A percentile compares a stretch with the other conserved stretches of the same genome.
Conservation (phyloP, 2,329 filamentous ascomycete species). For the Trichophyton verrucosum region DNA sequence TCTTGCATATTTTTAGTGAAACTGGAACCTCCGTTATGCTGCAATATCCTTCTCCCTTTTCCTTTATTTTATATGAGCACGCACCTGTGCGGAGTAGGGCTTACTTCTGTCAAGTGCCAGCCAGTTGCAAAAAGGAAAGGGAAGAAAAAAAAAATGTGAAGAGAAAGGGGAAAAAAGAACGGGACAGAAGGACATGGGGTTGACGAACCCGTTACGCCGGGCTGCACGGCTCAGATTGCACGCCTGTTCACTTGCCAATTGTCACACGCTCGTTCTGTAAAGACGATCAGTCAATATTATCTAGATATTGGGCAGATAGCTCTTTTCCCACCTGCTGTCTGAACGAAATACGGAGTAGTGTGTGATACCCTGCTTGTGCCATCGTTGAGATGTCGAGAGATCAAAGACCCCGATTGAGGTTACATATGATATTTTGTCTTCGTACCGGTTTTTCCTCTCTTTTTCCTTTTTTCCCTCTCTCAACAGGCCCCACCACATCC, state of each 20-base stretch:
- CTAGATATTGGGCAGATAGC: background rate
- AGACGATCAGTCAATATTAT: too few species aligned
- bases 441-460: background rate
- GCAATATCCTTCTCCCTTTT: background rate
- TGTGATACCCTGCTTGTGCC: background rate
- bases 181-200: background rate
- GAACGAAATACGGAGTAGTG: too few species aligned
- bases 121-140: too few species aligned
- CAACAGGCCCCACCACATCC: background rate
- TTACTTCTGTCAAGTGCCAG: background rate
- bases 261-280: background rate
- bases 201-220: slow-evolving; percentile 1
- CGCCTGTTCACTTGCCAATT: background rate
- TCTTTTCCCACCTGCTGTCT: background rate
- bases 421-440: background rate
- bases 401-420: background rate
- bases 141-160: background rate
- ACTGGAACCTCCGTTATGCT: background rate
- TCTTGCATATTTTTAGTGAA: slow-evolving; percentile 4
- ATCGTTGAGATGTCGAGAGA: background rate
- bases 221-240: slow-evolving; percentile 1
- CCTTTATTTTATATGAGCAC: background rate
- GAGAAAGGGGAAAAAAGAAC: background rate
- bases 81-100: background rate
- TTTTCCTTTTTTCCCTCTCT: background rate